A percentile compares a stretch with the other conserved stretches of the same genome.
Conservation (phyloP, 1,284 basidiomycete genomes). For the Ustanciosporium gigantosporum region DNA sequence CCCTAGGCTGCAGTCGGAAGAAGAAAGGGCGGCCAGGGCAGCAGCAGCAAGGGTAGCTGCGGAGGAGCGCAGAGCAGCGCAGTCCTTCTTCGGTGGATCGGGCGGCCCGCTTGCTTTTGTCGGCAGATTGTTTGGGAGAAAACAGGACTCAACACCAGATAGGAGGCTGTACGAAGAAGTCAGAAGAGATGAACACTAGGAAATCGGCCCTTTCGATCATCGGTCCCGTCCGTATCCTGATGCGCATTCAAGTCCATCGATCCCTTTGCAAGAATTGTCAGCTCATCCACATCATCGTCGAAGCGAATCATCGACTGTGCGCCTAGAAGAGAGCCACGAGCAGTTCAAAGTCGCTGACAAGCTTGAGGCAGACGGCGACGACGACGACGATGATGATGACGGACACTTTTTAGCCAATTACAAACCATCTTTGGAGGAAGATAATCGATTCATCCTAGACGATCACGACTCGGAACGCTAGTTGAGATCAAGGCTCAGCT, state of each 20-base stretch:
- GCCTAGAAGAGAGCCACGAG: too few species aligned
- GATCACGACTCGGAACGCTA: not conserved
- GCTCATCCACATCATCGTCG: not conserved
- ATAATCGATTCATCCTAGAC: not conserved
- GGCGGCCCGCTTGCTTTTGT: conserved; percentile 9
- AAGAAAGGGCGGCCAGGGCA: conserved; percentile 71
- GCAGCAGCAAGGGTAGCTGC: conserved; percentile 44
- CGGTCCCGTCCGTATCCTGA: too few species aligned
- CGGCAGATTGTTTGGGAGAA: conserved; percentile 17
- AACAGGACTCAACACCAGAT: conserved; percentile 9
- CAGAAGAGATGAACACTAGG: conserved; percentile 45
- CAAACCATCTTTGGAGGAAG: not conserved
- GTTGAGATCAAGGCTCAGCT: too few species aligned
- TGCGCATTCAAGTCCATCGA: not conserved
- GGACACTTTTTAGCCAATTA: not conserved
- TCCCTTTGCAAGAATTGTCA: not conserved
- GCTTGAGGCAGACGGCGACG: not conserved
- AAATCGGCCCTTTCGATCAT: conserved; percentile 29
- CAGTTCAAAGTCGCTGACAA: not conserved
- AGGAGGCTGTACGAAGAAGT: conserved; percentile 41
- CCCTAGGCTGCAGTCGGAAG: conserved; percentile 69
- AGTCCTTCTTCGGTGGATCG: conserved; percentile 60
- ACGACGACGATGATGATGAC: not conserved
- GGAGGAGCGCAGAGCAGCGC: conserved; percentile 66
- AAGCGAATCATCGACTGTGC: too few species aligned